Conservation (phyloP, 441 rosid species). For the Erodium trifolium region DNA sequence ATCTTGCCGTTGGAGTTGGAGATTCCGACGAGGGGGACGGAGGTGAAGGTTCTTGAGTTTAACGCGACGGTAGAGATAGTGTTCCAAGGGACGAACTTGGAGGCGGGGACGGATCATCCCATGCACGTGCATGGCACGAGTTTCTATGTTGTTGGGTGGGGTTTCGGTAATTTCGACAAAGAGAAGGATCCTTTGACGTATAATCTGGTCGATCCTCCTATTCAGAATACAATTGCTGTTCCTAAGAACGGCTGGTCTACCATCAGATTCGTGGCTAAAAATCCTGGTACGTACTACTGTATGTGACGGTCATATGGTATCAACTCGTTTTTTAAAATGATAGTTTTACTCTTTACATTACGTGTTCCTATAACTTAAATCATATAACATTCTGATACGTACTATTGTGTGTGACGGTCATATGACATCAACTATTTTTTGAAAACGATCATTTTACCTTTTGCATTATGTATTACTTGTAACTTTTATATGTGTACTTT, state of each 20-base stretch:
- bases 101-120: conserved; percentile 36
- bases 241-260: conserved; percentile 41
- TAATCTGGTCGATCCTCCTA: conserved; percentile 35
- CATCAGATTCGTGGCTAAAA: conserved; percentile 31
- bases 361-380: too few species aligned
- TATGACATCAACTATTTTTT: too few species aligned
- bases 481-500: too few species aligned
- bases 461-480: too few species aligned
- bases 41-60: conserved; percentile 22
- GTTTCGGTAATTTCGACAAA: conserved; percentile 34
- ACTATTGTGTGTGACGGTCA: too few species aligned
- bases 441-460: too few species aligned
- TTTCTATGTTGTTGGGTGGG: conserved; percentile 35
- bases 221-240: conserved; percentile 28
- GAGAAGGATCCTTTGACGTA: conserved; percentile 25
- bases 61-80: conserved; percentile 33
- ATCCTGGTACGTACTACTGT: conserved; percentile 28
- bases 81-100: conserved; percentile 35
- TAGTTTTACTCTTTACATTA: too few species aligned
- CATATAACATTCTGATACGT: too few species aligned
- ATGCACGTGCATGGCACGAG: conserved; percentile 42
- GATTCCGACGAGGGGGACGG: conserved; percentile 25
- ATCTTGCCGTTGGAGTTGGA: conserved; percentile 1
- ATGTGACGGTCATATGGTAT: too few species aligned
- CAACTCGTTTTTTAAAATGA: too few species aligned